These are phyloP conservation scores for Carex myosuroides DNA, from an alignment of 176 grass and related monocot genomes.

Conservation along the genomic window DNA sequence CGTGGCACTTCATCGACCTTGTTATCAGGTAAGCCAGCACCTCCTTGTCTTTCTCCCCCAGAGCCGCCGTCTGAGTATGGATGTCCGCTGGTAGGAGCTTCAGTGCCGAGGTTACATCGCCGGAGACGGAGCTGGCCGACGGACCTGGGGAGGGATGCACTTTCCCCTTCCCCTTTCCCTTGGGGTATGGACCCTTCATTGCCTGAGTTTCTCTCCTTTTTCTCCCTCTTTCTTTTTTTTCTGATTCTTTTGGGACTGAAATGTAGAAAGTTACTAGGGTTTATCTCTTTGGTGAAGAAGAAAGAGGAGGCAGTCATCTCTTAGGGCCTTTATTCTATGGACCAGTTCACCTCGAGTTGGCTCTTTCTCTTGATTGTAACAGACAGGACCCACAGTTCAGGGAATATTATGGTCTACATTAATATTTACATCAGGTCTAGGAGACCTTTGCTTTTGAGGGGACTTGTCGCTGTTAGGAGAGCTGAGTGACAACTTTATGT, in stretches of 20 bases:
- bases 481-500: constrained; percentile 20
- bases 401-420: neutral
- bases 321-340: neutral
- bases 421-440: neutral
- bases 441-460: neutral
- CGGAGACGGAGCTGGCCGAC: neutral
- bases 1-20: constrained; percentile 42
- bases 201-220: neutral
- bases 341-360: neutral
- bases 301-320: neutral
- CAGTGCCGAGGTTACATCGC: constrained; percentile 1
- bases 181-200: constrained; percentile 14
- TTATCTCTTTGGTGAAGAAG: constrained; percentile 21
- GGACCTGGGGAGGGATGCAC: constrained; percentile 54
- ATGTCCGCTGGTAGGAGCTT: constrained; percentile 39
- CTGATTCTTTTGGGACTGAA: constrained; percentile 7
- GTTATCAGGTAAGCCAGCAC: constrained; percentile 66
- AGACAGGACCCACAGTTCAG: neutral
- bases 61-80: constrained; percentile 30
- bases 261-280: constrained; percentile 25
- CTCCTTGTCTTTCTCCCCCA: constrained; percentile 51
- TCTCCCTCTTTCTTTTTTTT: neutral
- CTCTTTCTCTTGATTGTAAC: neutral
- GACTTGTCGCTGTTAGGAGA: constrained; percentile 4
- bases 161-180: constrained; percentile 56